Conservation (phyloP, 2,329 filamentous ascomycete species). For the Trichoderma sp. region DNA sequence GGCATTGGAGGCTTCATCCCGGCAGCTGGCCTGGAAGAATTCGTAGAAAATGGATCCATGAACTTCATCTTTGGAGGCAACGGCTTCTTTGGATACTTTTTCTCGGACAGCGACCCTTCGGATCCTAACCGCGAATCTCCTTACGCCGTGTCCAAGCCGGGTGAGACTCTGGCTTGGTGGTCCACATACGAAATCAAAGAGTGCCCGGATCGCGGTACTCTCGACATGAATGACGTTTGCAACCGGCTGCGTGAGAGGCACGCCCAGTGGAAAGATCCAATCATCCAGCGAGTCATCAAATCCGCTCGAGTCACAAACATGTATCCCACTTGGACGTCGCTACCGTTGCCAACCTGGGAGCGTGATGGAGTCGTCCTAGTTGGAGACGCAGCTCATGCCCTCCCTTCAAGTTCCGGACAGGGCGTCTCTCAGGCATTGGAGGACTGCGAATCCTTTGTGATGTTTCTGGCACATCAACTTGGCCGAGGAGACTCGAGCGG, state of each 20-base stretch:
- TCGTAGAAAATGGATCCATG: conserved; percentile 27
- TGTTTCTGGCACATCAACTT: conserved; percentile 26
- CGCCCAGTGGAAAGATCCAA: conserved; percentile 26
- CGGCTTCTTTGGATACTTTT: conserved; percentile 30
- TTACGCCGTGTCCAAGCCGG: conserved; percentile 24
- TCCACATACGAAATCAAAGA: conserved; percentile 26
- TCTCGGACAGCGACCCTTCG: conserved; percentile 21
- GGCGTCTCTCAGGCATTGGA: conserved; percentile 28
- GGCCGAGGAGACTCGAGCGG: background rate
- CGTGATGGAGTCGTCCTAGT: conserved; percentile 27
- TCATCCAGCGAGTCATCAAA: conserved; percentile 23
- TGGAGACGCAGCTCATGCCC: conserved; percentile 29
- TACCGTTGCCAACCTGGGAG: conserved; percentile 28
- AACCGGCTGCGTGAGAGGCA: conserved; percentile 25
- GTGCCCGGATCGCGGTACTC: conserved; percentile 22
- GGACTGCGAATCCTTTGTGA: conserved; percentile 25
- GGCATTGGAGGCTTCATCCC: conserved; percentile 28
- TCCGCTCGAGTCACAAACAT: conserved; percentile 22
- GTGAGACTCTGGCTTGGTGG: conserved; percentile 27
- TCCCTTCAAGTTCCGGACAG: conserved; percentile 27
- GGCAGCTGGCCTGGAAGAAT: conserved; percentile 17
- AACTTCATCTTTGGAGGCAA: conserved; percentile 29
- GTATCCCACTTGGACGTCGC: conserved; percentile 29
- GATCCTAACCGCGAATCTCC: conserved; percentile 26
- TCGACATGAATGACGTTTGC: conserved; percentile 26